A percentile compares a stretch with the other conserved stretches of the same genome.
phyloP scores from a whole-genome alignment of 1,284 basidiomycete genomes.

The Taiwanofungus camphoratus region DNA sequence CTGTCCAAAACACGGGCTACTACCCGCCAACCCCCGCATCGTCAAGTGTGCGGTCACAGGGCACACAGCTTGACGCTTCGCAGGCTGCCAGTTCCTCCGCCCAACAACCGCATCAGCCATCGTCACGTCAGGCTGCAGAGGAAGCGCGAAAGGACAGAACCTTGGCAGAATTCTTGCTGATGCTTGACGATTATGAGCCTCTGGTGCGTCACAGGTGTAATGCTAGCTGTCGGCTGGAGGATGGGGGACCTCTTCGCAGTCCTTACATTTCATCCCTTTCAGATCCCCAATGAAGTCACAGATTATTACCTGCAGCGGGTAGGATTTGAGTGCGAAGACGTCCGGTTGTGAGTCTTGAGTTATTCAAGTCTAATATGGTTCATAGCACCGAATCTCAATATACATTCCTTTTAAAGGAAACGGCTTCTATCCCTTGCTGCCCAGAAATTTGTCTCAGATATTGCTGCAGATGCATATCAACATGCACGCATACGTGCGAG shows the following conservation, averaged over 20 bases:
- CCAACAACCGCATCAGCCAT: conserved; percentile 29
- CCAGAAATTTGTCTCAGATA: conserved; percentile 97
- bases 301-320: conserved; percentile 96
- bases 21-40: conserved; percentile 18
- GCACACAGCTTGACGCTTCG: conserved; percentile 19
- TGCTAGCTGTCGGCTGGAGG: too few species aligned
- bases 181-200: conserved; percentile 96
- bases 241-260: too few species aligned
- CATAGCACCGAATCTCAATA: too few species aligned
- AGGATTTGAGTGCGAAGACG: conserved; percentile 95
- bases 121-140: conserved; percentile 69
- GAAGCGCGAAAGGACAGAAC: conserved; percentile 85
- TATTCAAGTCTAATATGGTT: too few species aligned
- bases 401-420: too few species aligned
- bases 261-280: too few species aligned
- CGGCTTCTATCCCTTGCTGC: conserved; percentile 92
- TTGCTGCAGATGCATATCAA: conserved; percentile 95
- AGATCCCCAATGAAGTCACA: conserved; percentile 98
- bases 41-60: conserved; percentile 12
- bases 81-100: conserved; percentile 21
- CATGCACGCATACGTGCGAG: conserved; percentile 93
- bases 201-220: conserved; percentile 65
- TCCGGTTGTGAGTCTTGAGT: conserved; percentile 77
- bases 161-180: conserved; percentile 89
- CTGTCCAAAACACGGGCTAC: conserved; percentile 16